Base-by-base conservation (phyloP, 768 basidiomycete genomes). In the Phaffia tasmanica region DNA sequence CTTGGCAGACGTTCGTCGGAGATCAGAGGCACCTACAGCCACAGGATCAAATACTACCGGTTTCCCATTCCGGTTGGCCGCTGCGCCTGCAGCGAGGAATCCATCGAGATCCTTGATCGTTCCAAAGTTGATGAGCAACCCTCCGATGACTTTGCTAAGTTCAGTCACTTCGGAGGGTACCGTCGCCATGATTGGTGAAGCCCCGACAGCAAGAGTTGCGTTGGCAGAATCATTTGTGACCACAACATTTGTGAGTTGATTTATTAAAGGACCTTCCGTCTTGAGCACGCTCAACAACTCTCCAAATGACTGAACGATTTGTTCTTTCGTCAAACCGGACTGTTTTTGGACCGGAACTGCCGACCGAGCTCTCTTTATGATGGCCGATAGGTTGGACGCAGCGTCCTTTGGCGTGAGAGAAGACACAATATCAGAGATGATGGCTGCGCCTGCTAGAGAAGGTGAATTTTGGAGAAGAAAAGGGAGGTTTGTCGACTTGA, bases 181-280 rank as follows among this genome's bases (percentile, higher is more conserved):
- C 23, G 87, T 86, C 2, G 92, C 88, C 93, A 97, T 97, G 73
- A 97, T 92, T 0, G 93, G 93, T 67, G 88, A 91, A 18, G 85
- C 90, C 21, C 88, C 87, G 4, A 95, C 72, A 0, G 90, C 89
- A 7, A 97, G 81, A 1, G 91, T 94, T 1, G 87, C 82, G 73
- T 94, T 95, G 25, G 91, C 90, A 5, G 86, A 88, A 77, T 93
- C 66, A 23, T 85, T 92, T 23, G 85, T 83, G 35, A 90, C 89
- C 19, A 95, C 91, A 23, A 80, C 84, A 72, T 94, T 90, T 4
- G 91, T 93, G 68, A 94, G 91, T 89, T 92, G 27, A 53, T 69
- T 93, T 88, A 73, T 92, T 88, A n/a, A 79, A 1, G 91, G 91
- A 29, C 78, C 82, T 9, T 79, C 73, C 35, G 77, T 74, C 71